These are phyloP conservation scores for Takashimella tepidaria DNA, from an alignment of 1,284 basidiomycete species.

Conservation along the genomic window DNA sequence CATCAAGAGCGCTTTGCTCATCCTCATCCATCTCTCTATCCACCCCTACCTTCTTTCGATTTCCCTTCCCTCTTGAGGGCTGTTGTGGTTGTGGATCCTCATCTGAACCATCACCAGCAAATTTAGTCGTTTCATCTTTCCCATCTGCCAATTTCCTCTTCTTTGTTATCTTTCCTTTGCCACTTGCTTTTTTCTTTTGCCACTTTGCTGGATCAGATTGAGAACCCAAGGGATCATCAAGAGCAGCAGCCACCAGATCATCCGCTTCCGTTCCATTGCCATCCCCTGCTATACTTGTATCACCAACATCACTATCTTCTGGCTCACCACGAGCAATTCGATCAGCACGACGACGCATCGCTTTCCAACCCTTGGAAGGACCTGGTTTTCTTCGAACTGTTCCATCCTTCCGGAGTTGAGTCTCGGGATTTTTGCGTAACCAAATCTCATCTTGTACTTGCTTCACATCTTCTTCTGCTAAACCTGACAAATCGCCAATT, in stretches of 20 bases:
- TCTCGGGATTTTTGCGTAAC: slow-evolving; percentile 29
- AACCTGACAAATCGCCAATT: slow-evolving; percentile 24
- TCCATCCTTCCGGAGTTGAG: slow-evolving; percentile 43
- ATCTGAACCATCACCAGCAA: slow-evolving; percentile 9
- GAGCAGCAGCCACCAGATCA: slow-evolving; percentile 25
- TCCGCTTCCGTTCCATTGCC: slow-evolving; percentile 37
- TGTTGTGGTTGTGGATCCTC: slow-evolving; percentile 7
- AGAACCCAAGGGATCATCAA: slow-evolving; percentile 18
- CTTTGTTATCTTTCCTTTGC: slow-evolving; percentile 14
- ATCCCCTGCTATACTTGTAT: slow-evolving; percentile 16
- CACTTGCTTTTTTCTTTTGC: slow-evolving; percentile 17
- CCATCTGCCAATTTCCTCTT: slow-evolving; percentile 14
- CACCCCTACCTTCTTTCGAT: no score
- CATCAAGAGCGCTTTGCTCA: not conserved
- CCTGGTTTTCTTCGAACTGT: slow-evolving; percentile 45
- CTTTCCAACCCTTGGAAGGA: slow-evolving; percentile 46
- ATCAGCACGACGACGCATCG: slow-evolving; percentile 17
- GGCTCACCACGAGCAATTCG: slow-evolving; percentile 11
- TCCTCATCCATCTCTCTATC: no score
- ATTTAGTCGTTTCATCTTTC: slow-evolving; percentile 1
- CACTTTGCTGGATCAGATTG: slow-evolving; percentile 2
- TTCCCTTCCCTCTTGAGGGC: no score
- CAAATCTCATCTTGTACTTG: slow-evolving; percentile 46
- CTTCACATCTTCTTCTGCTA: slow-evolving; percentile 42
- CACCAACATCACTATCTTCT: slow-evolving; percentile 21